These are phyloP conservation scores for Ustilago curta DNA, from an alignment of 1,284 basidiomycete genomes.

Conservation along the genomic window DNA sequence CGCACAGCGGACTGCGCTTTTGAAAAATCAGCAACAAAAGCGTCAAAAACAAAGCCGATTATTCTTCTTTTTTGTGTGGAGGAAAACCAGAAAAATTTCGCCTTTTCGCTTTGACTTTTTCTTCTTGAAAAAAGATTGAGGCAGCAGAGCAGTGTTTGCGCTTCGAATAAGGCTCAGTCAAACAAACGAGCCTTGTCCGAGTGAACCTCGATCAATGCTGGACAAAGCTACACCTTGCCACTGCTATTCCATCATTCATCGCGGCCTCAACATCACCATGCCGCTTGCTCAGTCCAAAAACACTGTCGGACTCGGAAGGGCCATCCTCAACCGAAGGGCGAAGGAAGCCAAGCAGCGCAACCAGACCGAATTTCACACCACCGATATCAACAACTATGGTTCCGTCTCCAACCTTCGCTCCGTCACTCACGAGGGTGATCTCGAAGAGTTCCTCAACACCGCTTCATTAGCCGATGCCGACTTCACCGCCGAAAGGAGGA, in stretches of 20 bases:
- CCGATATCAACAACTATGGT: slow-evolving; percentile 70
- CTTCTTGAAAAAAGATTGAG: slow-evolving; percentile 4
- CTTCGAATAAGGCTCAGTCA: slow-evolving; percentile 7
- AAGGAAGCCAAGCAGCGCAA: slow-evolving; percentile 59
- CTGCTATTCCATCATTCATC: slow-evolving; percentile 1
- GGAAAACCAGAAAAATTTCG: slow-evolving; percentile 17
- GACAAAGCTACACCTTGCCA: background rate
- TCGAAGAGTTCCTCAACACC: slow-evolving; percentile 95
- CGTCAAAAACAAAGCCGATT: background rate
- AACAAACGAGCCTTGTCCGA: background rate
- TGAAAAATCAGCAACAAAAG: background rate
- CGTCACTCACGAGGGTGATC: slow-evolving; percentile 93
- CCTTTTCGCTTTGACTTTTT: slow-evolving; percentile 1
- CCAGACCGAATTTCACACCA: slow-evolving; percentile 66
- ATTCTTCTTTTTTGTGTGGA: slow-evolving; percentile 17
- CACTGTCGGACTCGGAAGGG: slow-evolving; percentile 65
- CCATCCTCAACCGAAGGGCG: slow-evolving; percentile 64
- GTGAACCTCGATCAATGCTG: background rate
- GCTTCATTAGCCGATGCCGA: slow-evolving; percentile 94
- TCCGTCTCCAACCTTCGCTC: slow-evolving; percentile 77
- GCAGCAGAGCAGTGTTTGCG: slow-evolving; percentile 8
- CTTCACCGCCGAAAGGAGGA: slow-evolving; percentile 95
- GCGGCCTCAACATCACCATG: slow-evolving; percentile 30
- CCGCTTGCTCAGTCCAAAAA: slow-evolving; percentile 67
- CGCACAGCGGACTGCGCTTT: slow-evolving; percentile 3